Evolutionary conservation across 352 stramenopile genomes (phyloP).

Genomic region (Phytophthora cactorum): DNA sequence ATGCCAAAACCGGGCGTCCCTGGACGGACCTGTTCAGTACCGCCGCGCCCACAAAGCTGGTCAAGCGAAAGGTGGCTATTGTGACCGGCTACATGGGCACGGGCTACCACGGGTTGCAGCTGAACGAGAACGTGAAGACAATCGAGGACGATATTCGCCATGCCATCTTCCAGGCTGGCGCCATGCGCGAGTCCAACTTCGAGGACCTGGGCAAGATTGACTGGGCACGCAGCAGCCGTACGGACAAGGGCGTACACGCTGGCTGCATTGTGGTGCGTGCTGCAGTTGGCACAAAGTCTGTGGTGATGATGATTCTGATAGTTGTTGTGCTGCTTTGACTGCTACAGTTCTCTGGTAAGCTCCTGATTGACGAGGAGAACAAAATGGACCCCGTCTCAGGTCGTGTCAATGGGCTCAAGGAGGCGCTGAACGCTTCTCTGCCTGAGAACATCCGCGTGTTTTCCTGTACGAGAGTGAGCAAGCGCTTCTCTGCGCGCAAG

Average conservation of each 20-base stretch:
- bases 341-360: slow-evolving; percentile 83
- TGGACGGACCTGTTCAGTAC: slow-evolving; percentile 7
- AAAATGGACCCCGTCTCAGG: slow-evolving; percentile 62
- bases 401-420: slow-evolving; percentile 60
- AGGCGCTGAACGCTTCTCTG: slow-evolving; percentile 80
- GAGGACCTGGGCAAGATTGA: slow-evolving; percentile 89
- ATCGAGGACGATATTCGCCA: slow-evolving; percentile 86
- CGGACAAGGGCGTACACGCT: slow-evolving; percentile 93
- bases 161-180: slow-evolving; percentile 80
- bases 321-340: slow-evolving; percentile 7
- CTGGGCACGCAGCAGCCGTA: slow-evolving; percentile 90
- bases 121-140: slow-evolving; percentile 81
- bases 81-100: slow-evolving; percentile 86
- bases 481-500: slow-evolving; percentile 89
- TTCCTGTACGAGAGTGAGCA: slow-evolving; percentile 88
- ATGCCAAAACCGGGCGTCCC: not conserved
- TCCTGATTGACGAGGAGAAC: slow-evolving; percentile 83
- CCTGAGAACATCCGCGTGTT: slow-evolving; percentile 88
- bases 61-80: slow-evolving; percentile 91
- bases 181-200: slow-evolving; percentile 90
- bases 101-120: slow-evolving; percentile 79
- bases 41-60: slow-evolving; percentile 34
- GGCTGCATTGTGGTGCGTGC: slow-evolving; percentile 86
- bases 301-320: not conserved
- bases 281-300: not conserved